Evolutionary conservation across 106 monocot species (phyloP), one percentile per base, ranked within the genome.

Genomic region (Hemerocallis citrina): DNA sequence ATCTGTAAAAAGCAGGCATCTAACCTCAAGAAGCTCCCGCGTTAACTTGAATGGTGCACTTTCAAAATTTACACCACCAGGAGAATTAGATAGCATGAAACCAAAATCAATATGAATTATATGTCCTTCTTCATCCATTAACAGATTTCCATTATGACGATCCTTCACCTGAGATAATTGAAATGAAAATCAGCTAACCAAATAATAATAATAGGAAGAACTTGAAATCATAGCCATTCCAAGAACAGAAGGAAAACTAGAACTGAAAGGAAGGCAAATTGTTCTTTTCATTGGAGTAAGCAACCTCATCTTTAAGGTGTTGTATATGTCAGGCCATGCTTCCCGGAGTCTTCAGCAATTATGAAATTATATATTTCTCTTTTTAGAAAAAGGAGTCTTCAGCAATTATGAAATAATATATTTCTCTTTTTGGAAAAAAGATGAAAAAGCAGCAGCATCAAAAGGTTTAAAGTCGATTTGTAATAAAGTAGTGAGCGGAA

Each of bases 71-170:
- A 96, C 96, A 55, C 96, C 90, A 6, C 96, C 96, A 62, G 96
- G 96, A 57, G 96, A 96, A 77, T 96, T 96, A 32, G 96, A 96
- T 17, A 96, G 74, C 87, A 96, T 90, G 66, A 96, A 96, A 70
- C 96, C 96, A 81, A 91, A 96, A 78, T 96, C 96, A 56, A 96
- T 96, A 66, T 96, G 96, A 71, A 96, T 96, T 41, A 96, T 91
- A 65, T 96, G 96, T 11, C 90, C 96, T 73, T 96, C 96, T 72
- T 96, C 96, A 74, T 96, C 96, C 41, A 96, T 65, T 34, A 96
- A 70, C 39, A 96, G 63, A 75, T 96, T 96, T 49, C 96, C 96
- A 81, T 96, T 96, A 76, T 96, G 96, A 4, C 96, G 75, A 87
- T 96, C 96, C 66, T 96, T 96, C 55, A 96, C 87, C 96, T 96